These are phyloP conservation scores for Phellinidium pouzarii DNA, from an alignment of 1,284 basidiomycete genomes.

Conservation along the genomic window DNA sequence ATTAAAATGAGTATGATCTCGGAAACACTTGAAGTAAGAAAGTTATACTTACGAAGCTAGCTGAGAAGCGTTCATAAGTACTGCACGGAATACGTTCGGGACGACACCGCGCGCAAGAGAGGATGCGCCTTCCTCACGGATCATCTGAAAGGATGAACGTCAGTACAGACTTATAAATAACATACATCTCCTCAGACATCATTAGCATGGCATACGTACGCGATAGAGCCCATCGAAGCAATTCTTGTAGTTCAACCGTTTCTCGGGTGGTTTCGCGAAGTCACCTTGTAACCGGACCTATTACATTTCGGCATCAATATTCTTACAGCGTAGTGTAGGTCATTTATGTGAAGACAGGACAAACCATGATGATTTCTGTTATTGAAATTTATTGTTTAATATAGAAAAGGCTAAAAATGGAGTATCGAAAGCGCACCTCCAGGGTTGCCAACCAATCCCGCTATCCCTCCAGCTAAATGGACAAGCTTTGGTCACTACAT, in stretches of 20 bases:
- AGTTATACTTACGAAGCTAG: slow-evolving; percentile 64
- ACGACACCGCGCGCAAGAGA: slow-evolving; percentile 75
- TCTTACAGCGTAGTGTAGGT: background rate
- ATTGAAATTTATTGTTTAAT: background rate
- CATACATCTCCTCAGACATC: background rate
- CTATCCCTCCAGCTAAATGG: slow-evolving; percentile 66
- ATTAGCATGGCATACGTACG: slow-evolving; percentile 36
- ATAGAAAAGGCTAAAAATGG: background rate
- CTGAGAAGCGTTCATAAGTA: slow-evolving; percentile 90
- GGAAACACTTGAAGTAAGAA: background rate
- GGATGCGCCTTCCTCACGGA: slow-evolving; percentile 72
- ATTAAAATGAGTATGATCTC: too few species aligned
- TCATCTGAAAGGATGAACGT: slow-evolving; percentile 48
- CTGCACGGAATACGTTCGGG: slow-evolving; percentile 80
- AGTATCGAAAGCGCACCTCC: slow-evolving; percentile 46
- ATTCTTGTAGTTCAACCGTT: slow-evolving; percentile 82
- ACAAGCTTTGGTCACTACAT: background rate
- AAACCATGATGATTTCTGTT: slow-evolving; percentile 75
- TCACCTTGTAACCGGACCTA: slow-evolving; percentile 77
- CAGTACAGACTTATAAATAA: background rate
- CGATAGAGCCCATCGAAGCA: slow-evolving; percentile 79
- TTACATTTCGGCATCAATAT: background rate
- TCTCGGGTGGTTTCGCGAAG: slow-evolving; percentile 77
- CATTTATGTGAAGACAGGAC: slow-evolving; percentile 6
- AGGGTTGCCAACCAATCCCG: slow-evolving; percentile 84